A percentile compares a stretch with the other conserved stretches of the same genome.
phyloP scores from a whole-genome alignment of 2,329 filamentous ascomycete genomes.

The Trichoderma sp. region DNA sequence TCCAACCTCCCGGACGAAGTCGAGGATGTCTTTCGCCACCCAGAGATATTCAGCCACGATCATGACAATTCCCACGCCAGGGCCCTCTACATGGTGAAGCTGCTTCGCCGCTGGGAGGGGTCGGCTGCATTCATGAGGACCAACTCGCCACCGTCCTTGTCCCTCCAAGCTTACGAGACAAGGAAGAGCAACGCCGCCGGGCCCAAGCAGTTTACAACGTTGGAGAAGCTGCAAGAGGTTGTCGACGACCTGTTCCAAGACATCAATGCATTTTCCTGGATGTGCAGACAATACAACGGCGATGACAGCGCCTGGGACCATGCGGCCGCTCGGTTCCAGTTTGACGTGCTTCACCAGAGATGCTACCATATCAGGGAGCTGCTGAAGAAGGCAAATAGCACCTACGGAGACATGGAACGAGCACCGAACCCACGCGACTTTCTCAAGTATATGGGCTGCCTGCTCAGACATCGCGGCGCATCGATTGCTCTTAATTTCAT shows the following conservation, averaged over 20 bases:
- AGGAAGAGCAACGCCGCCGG: slow-evolving; percentile 18
- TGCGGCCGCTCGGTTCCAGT: slow-evolving; percentile 21
- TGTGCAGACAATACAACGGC: slow-evolving; percentile 20
- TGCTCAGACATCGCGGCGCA: slow-evolving; percentile 19
- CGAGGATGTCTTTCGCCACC: slow-evolving; percentile 21
- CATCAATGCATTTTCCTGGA: slow-evolving; percentile 24
- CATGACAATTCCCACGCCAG: slow-evolving; percentile 19
- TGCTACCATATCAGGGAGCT: slow-evolving; percentile 19
- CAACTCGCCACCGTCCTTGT: slow-evolving; percentile 24
- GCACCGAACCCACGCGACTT: slow-evolving; percentile 5
- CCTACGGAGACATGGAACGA: not conserved
- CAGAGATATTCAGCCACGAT: slow-evolving; percentile 22
- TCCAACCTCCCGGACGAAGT: slow-evolving; percentile 27
- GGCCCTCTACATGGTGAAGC: slow-evolving; percentile 25
- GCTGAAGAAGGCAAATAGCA: slow-evolving; percentile 13
- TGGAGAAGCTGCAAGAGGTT: slow-evolving; percentile 22
- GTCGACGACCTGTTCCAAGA: slow-evolving; percentile 28
- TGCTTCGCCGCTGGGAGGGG: slow-evolving; percentile 26
- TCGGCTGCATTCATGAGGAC: slow-evolving; percentile 24
- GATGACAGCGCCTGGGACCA: slow-evolving; percentile 23
- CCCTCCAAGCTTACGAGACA: slow-evolving; percentile 22
- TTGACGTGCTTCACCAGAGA: slow-evolving; percentile 23
- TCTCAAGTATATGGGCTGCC: slow-evolving; percentile 10
- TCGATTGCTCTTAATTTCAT: slow-evolving; percentile 9
- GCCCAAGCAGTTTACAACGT: slow-evolving; percentile 17